Base-by-base conservation (phyloP, 768 basidiomycete species). In the Pulveroboletus ravenelii region DNA sequence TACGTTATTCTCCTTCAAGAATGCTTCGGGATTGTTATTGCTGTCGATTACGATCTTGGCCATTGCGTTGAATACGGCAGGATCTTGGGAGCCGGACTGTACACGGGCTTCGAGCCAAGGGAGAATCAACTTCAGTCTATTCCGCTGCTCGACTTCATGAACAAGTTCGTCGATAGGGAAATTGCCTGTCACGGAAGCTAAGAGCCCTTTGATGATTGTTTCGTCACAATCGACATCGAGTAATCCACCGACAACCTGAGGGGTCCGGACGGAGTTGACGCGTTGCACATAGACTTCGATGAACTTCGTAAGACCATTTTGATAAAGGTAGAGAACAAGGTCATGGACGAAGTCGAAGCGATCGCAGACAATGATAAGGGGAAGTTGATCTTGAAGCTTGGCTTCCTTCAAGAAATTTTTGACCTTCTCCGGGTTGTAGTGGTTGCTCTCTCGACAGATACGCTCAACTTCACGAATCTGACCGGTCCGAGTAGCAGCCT, bases 321-420 rank as follows among this genome's bases (percentile, higher is more conserved):
- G 96, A 72, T 98, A 99, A 18, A 99, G 80, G 70, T 98, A 99
- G 20, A 99, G 82, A 39, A 99, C 95, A 54, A 99, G 84, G 64
- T 99, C 96, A 67, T 99, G 96, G 10, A 99, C 95, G 62, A 97
- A 98, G 78, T 96, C 95, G 78, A 98, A 99, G 35, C 96, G 93
- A 68, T 99, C 96, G 79, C 96, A 98, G 62, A 99, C 96, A 58
- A 99, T 98, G 76, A 98, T 99, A 60, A 99, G 85, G 5, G 96
- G 96, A 34, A 99, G 84, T 67, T 98, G 96, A 66, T 98, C 96
- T 34, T 84, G 73, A 27, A 99, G 84, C 63, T 96, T 94, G 62
- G 96, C 94, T 66, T 99, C 96, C 71, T 97, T 97, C 69, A 97
- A 83, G 86, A 97, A 98, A 73, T 99, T 99, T 80, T 99, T 98